A percentile compares a stretch with the other conserved stretches of the same genome.
Conservation (phyloP, 192 early-diverging fungal species). For the Mortierella antarctica region DNA sequence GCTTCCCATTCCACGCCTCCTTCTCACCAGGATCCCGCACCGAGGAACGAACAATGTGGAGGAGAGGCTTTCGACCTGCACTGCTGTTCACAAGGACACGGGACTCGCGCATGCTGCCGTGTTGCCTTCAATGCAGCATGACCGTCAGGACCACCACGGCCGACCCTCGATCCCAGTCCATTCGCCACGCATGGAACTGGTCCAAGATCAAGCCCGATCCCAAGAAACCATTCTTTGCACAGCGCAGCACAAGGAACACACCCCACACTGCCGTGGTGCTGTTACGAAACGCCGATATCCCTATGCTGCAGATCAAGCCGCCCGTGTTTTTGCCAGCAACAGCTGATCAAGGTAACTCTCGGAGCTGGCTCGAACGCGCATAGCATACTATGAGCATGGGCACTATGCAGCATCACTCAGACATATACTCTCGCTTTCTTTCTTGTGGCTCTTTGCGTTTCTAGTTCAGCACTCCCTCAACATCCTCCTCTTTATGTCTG, state of each 20-base stretch:
- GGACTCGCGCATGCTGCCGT: constrained; percentile 19
- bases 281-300: constrained; percentile 43
- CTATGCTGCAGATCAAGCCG: constrained; percentile 43
- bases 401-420: neutral
- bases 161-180: neutral
- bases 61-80: constrained; percentile 35
- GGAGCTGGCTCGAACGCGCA: neutral
- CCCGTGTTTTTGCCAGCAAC: constrained; percentile 36
- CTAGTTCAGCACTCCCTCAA: constrained; percentile 48
- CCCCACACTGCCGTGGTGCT: constrained; percentile 46
- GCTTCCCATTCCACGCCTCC: neutral
- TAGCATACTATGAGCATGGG: too few species aligned
- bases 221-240: constrained; percentile 49
- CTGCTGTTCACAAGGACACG: constrained; percentile 13
- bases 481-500: constrained; percentile 45
- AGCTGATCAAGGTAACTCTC: constrained; percentile 34
- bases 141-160: neutral
- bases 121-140: constrained; percentile 15
- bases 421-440: neutral
- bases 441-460: neutral
- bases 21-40: neutral
- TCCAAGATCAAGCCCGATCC: constrained; percentile 52
- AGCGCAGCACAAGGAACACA: constrained; percentile 36
- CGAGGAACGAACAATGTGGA: constrained; percentile 35
- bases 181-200: constrained; percentile 51